Evolutionary conservation across 371 early-diverging fungal species (phyloP).

Genomic region (Mucor indicus): DNA sequence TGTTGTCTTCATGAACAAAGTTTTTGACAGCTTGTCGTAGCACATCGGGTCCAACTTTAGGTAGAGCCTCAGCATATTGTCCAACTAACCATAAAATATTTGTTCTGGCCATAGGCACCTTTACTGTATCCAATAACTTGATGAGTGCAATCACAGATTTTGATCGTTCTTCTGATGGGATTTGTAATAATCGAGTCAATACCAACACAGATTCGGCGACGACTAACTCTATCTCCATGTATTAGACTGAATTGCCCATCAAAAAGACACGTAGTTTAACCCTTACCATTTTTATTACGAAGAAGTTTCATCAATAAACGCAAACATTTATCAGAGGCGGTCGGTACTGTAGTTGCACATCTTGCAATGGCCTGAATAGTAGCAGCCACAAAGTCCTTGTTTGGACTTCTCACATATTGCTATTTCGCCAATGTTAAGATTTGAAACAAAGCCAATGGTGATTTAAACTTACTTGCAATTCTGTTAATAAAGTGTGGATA

Average conservation of each 20-base stretch:
- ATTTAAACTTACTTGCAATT: slow-evolving; percentile 37
- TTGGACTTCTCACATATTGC: slow-evolving; percentile 73
- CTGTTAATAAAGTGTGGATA: slow-evolving; percentile 48
- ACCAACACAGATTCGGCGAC: slow-evolving; percentile 79
- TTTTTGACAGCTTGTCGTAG: slow-evolving; percentile 72
- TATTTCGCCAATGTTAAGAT: slow-evolving; percentile 12
- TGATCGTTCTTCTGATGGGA: slow-evolving; percentile 46
- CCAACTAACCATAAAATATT: slow-evolving; percentile 86
- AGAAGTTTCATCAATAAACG: slow-evolving; percentile 65
- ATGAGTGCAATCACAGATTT: slow-evolving; percentile 63
- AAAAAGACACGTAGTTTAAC: neutral
- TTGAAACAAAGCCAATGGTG: neutral
- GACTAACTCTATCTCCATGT: slow-evolving; percentile 57
- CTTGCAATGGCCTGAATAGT: slow-evolving; percentile 74
- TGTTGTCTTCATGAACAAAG: slow-evolving; percentile 68
- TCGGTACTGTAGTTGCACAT: slow-evolving; percentile 62
- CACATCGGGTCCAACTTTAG: slow-evolving; percentile 76
- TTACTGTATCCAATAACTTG: slow-evolving; percentile 63
- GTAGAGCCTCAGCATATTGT: slow-evolving; percentile 62
- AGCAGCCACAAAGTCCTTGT: slow-evolving; percentile 68
- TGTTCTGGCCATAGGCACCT: slow-evolving; percentile 67
- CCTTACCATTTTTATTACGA: slow-evolving; percentile 67
- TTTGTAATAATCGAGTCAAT: slow-evolving; percentile 70
- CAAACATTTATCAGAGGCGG: slow-evolving; percentile 59
- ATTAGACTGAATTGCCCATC: neutral